Evolutionary conservation across 73 alveolate genomes (phyloP).

Genomic region (Paramecium primaurelia): DNA sequence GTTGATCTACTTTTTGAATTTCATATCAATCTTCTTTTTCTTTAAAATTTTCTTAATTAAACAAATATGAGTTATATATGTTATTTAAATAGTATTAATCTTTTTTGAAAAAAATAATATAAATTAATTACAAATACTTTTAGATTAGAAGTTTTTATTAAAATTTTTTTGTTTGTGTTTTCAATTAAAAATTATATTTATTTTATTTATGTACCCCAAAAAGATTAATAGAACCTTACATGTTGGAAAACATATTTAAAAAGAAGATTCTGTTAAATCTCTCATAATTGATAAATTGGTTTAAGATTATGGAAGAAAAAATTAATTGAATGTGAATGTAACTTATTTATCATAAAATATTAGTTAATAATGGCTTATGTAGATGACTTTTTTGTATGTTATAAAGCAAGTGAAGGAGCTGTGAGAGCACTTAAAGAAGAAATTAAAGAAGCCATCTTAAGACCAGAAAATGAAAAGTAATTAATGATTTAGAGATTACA

Average conservation of each 20-base stretch:
- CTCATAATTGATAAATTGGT: neutral
- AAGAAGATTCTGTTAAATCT: neutral
- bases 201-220: conserved; percentile 10
- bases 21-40: neutral
- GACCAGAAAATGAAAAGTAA: neutral
- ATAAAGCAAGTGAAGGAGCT: neutral
- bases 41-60: too few species aligned
- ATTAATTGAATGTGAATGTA: conserved; percentile 28
- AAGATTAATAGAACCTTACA: neutral
- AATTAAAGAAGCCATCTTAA: neutral
- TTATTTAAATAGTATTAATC: neutral
- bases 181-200: neutral
- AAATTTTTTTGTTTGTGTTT: neutral
- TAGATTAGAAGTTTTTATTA: neutral
- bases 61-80: neutral
- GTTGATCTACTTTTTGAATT: too few species aligned
- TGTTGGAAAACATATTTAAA: neutral
- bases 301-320: neutral
- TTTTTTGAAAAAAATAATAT: too few species aligned
- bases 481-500: neutral
- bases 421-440: neutral
- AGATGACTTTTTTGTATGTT: neutral
- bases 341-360: neutral
- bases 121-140: too few species aligned
- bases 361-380: neutral